Percentiles rank a stretch among this genome's conserved stretches.
These are phyloP conservation scores for Isoetes taiwanensis DNA, from an alignment of 75 land plant species.

Conservation along the genomic window DNA sequence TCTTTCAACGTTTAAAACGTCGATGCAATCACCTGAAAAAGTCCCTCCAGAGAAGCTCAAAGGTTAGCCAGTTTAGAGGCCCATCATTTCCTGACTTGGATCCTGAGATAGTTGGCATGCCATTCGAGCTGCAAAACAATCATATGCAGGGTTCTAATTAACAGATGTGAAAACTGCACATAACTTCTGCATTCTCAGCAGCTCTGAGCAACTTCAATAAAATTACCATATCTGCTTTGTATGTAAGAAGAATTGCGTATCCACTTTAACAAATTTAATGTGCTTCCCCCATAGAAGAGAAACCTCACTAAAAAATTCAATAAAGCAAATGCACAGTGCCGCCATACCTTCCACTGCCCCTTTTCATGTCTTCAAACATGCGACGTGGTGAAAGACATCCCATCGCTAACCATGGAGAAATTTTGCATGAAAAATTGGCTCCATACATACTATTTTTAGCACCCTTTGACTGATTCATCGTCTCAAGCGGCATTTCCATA, in stretches of 20 bases:
- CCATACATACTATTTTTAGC: conserved; percentile 60
- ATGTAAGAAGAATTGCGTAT: no score
- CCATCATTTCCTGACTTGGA: conserved; percentile 32
- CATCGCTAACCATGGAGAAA: conserved; percentile 90
- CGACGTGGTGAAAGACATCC: conserved; percentile 92
- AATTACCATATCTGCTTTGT: no score
- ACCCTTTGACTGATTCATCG: no score
- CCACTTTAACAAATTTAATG: no score
- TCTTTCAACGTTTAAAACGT: no score
- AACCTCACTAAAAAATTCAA: no score
- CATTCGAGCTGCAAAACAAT: no score
- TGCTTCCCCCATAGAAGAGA: no score
- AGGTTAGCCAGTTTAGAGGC: conserved; percentile 76
- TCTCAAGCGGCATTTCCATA: conserved; percentile 44
- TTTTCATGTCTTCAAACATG: conserved; percentile 86
- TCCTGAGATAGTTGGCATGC: conserved; percentile 31
- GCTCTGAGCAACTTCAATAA: no score
- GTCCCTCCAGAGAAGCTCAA: conserved; percentile 90
- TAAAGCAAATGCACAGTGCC: no score
- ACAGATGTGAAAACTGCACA: no score
- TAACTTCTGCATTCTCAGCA: no score
- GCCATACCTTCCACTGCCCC: conserved; percentile 39
- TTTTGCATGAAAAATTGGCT: conserved; percentile 93
- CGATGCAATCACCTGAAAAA: conserved; percentile 98
- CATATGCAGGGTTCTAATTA: not conserved